phyloP scores from a whole-genome alignment of 2,329 filamentous ascomycete species.

The Fusarium circinatum region DNA sequence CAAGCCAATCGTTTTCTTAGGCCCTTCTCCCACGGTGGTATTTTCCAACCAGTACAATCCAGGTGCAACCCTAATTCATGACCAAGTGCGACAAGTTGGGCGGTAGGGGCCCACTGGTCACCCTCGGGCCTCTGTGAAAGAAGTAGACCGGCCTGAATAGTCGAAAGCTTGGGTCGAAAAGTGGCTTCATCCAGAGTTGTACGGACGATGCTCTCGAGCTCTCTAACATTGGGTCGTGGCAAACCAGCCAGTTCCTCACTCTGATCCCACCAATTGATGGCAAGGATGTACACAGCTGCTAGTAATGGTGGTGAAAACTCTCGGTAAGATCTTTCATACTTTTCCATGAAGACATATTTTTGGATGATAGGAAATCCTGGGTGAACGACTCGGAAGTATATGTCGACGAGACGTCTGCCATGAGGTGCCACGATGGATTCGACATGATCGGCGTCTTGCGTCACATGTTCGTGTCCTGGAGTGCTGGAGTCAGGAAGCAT shows the following conservation, averaged over 20 bases:
- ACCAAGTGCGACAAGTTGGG: slow-evolving; percentile 85
- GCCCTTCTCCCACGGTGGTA: slow-evolving; percentile 87
- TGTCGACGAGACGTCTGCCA: slow-evolving; percentile 78
- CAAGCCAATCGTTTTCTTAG: slow-evolving; percentile 87
- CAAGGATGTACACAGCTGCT: slow-evolving; percentile 84
- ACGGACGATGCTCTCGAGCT: slow-evolving; percentile 78
- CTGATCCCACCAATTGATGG: slow-evolving; percentile 88
- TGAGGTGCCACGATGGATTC: slow-evolving; percentile 81
- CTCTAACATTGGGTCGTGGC: slow-evolving; percentile 76
- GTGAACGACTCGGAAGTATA: slow-evolving; percentile 85
- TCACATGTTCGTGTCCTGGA: slow-evolving; percentile 75
- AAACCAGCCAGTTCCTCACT: slow-evolving; percentile 72
- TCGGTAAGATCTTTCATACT: slow-evolving; percentile 76
- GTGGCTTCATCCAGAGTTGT: slow-evolving; percentile 80
- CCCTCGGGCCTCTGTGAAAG: slow-evolving; percentile 80
- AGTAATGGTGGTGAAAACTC: slow-evolving; percentile 81
- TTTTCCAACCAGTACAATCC: slow-evolving; percentile 87
- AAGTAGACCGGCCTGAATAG: slow-evolving; percentile 79
- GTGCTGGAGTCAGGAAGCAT: slow-evolving; percentile 80
- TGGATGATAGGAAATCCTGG: slow-evolving; percentile 85
- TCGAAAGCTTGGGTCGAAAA: slow-evolving; percentile 83
- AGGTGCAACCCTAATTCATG: slow-evolving; percentile 91
- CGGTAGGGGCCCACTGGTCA: slow-evolving; percentile 85
- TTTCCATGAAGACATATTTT: slow-evolving; percentile 81
- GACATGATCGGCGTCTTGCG: slow-evolving; percentile 75